phyloP scores from a whole-genome alignment of 257 asterid genomes.

The Dorcoceras hygrometricum region DNA sequence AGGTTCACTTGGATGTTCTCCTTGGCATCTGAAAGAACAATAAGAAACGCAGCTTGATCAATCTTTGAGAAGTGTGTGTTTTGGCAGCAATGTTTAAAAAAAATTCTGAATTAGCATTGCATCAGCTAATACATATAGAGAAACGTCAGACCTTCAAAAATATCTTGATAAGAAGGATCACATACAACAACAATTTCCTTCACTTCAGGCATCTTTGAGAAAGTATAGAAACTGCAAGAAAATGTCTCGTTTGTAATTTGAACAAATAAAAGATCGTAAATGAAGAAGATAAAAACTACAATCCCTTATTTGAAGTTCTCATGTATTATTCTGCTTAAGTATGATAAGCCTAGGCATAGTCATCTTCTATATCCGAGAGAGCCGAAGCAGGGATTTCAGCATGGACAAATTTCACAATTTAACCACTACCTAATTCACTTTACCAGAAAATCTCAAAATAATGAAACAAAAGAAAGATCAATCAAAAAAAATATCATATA shows the following conservation, averaged over 20 bases:
- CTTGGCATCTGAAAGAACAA: conserved; percentile 47
- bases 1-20: conserved; percentile 54
- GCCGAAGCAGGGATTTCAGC: background rate
- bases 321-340: conserved; percentile 1
- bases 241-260: conserved; percentile 21
- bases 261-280: conserved; percentile 19
- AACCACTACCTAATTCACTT: background rate
- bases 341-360: background rate
- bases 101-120: background rate
- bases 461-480: background rate
- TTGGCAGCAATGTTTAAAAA: background rate
- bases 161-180: conserved; percentile 94
- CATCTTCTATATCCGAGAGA: background rate
- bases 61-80: conserved; percentile 7
- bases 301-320: conserved; percentile 1
- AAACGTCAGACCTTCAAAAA: conserved; percentile 77
- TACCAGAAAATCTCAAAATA: background rate
- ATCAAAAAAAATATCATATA: background rate
- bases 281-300: conserved; percentile 13
- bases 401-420: background rate
- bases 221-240: conserved; percentile 83
- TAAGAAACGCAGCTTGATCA: conserved; percentile 10
- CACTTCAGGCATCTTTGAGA: conserved; percentile 84
- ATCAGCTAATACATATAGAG: conserved; percentile 18
- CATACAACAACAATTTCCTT: conserved; percentile 95